Base-by-base conservation (phyloP, 441 rosid genomes). In the Erodium moschatum region DNA sequence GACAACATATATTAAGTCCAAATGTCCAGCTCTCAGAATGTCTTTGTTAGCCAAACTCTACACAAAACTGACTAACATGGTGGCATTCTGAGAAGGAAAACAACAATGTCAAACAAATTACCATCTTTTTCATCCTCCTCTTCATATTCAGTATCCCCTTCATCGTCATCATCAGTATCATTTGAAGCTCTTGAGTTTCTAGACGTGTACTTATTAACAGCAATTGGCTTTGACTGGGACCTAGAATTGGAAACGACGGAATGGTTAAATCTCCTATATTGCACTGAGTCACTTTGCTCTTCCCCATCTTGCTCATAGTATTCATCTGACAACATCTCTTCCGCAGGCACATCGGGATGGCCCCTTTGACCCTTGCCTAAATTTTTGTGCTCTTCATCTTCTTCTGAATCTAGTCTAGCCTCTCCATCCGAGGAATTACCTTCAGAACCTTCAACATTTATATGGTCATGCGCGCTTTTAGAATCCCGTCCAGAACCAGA, bases 251-350 rank as follows among this genome's bases (percentile, higher is more conserved):
- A 73, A 65, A 81, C 90, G 56, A 73, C 62, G 67, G 95, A 77
- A 74, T 83, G 80, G 77, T 70, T 77, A 74, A 84, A 74, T 67
- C 85, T 86, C 81, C 81, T 81, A 70, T 83, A 85, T 60, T 76
- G 90, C 79, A 81, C 72, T 6, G 86, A 83, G 72, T 92, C 97
- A 66, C 91, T 85, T 74, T 86, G 97, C 71, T 89, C 90, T 79
- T 91, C 97, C 73, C 96, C 97, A 81, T 89, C 99, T 79, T 92
- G 99, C 84, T 95, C 99, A 70, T 95, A 95, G 79, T 95, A 95
- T 78, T 95, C 99, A 84, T 95, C 99, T 70, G 99, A 95, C 82
- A 90, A 78, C 99, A 95, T 95, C 78, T 95, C 99, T 73, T 92
- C 97, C 13, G 94, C 95, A 54, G 96, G 97, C 29, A 92, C 91